These are phyloP conservation scores for Pichia cactophila DNA, from an alignment of 1,139 yeast species.

Conservation along the genomic window DNA sequence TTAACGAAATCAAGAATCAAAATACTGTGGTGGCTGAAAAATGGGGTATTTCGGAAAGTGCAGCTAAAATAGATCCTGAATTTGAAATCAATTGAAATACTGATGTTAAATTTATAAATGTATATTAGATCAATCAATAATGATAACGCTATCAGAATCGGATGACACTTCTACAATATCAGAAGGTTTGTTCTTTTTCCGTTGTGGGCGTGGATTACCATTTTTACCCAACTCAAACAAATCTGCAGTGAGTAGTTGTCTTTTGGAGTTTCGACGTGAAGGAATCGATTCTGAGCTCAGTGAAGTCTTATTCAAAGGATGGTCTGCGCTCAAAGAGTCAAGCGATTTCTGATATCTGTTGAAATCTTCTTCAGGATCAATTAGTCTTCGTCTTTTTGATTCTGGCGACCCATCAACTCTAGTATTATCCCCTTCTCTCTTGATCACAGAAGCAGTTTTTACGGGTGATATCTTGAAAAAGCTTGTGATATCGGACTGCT, in stretches of 20 bases:
- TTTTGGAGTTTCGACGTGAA: constrained; percentile 6
- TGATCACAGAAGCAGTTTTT: not conserved
- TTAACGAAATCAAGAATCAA: constrained; percentile 31
- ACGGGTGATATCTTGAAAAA: constrained; percentile 12
- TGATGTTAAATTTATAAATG: not conserved
- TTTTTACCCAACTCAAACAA: constrained; percentile 13
- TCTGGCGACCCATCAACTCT: not conserved
- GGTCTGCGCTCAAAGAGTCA: not conserved
- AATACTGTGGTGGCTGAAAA: constrained; percentile 33
- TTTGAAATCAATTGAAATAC: constrained; percentile 21
- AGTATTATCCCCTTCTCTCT: not conserved
- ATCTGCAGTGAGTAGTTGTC: not conserved
- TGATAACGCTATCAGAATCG: constrained; percentile 1
- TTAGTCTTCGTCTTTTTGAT: not conserved
- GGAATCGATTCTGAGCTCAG: not conserved
- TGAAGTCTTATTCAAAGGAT: no score
- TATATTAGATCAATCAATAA: constrained; percentile 4
- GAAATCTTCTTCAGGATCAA: not conserved
- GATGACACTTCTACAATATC: not conserved
- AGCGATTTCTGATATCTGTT: not conserved
- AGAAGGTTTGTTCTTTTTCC: not conserved
- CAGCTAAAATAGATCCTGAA: constrained; percentile 39
- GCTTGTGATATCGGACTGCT: constrained; percentile 10
- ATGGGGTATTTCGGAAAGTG: constrained; percentile 41
- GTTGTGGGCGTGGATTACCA: constrained; percentile 10